phyloP scores from a whole-genome alignment of 2,329 filamentous ascomycete genomes.

The Truncatella angustata region DNA sequence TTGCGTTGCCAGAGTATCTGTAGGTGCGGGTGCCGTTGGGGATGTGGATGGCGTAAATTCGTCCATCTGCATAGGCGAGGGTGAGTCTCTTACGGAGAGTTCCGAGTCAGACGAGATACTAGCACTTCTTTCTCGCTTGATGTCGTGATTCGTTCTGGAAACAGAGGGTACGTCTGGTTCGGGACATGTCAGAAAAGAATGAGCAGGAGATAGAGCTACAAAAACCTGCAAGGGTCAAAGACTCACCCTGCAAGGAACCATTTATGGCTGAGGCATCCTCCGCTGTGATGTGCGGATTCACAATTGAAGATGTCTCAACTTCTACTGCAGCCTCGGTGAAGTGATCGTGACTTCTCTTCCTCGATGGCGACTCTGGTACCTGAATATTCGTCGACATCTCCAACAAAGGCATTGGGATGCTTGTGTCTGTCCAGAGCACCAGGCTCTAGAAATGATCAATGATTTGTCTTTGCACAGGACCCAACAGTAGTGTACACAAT shows the following conservation, averaged over 20 bases:
- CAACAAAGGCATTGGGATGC: conserved; percentile 43
- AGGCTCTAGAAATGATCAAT: conserved; percentile 8
- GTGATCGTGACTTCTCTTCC: conserved; percentile 47
- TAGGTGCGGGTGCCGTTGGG: conserved; percentile 11
- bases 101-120: conserved; percentile 40
- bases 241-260: conserved; percentile 6
- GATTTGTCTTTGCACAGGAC: not conserved
- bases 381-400: conserved; percentile 47
- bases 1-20: conserved; percentile 8
- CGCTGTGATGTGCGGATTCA: conserved; percentile 10
- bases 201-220: conserved; percentile 21
- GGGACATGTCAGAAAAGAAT: conserved; percentile 14
- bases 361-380: conserved; percentile 38
- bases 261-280: not conserved
- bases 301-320: conserved; percentile 16
- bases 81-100: conserved; percentile 37
- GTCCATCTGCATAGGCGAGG: conserved; percentile 30
- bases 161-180: conserved; percentile 7
- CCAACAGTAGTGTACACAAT: not conserved
- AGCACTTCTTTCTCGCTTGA: conserved; percentile 17
- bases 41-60: conserved; percentile 20
- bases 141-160: conserved; percentile 6
- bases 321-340: conserved; percentile 29
- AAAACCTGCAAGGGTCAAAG: conserved; percentile 15
- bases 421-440: conserved; percentile 5